Evolutionary conservation across 2,329 filamentous ascomycete genomes (phyloP).

Genomic region (Simplicillium aogashimaense): DNA sequence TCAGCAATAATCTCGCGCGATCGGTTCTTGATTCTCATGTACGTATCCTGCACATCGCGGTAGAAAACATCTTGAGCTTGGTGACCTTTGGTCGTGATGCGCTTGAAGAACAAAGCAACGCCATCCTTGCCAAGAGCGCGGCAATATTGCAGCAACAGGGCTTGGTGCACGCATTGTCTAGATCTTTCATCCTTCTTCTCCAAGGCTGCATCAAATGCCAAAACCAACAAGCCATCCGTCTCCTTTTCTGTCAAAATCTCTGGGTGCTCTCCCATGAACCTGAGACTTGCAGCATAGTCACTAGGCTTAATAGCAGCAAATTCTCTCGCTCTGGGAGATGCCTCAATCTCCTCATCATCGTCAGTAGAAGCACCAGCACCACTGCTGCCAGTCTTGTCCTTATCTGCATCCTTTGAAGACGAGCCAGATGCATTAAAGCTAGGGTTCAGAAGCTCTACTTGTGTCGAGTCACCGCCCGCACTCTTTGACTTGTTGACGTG

Average conservation of each 20-base stretch:
- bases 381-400: conserved; percentile 4
- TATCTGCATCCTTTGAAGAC: conserved; percentile 4
- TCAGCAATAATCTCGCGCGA: conserved; percentile 59
- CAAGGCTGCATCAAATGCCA: conserved; percentile 84
- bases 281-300: conserved; percentile 63
- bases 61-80: conserved; percentile 84
- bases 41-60: conserved; percentile 87
- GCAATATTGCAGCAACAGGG: conserved; percentile 88
- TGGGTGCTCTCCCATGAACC: conserved; percentile 72
- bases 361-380: conserved; percentile 28
- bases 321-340: conserved; percentile 65
- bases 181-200: conserved; percentile 67
- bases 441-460: conserved; percentile 72
- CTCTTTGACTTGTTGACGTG: conserved; percentile 57
- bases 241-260: conserved; percentile 74
- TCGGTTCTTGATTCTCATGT: conserved; percentile 68
- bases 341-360: conserved; percentile 65
- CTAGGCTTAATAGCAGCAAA: conserved; percentile 71
- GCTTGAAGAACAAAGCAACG: conserved; percentile 89
- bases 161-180: conserved; percentile 86
- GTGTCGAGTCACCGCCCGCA: conserved; percentile 32
- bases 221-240: conserved; percentile 80
- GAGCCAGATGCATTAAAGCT: conserved; percentile 19
- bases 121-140: conserved; percentile 80
- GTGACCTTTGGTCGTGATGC: conserved; percentile 81